These are phyloP conservation scores for Aschersonia sp. DNA, from an alignment of 2,329 filamentous ascomycete species.

Conservation along the genomic window DNA sequence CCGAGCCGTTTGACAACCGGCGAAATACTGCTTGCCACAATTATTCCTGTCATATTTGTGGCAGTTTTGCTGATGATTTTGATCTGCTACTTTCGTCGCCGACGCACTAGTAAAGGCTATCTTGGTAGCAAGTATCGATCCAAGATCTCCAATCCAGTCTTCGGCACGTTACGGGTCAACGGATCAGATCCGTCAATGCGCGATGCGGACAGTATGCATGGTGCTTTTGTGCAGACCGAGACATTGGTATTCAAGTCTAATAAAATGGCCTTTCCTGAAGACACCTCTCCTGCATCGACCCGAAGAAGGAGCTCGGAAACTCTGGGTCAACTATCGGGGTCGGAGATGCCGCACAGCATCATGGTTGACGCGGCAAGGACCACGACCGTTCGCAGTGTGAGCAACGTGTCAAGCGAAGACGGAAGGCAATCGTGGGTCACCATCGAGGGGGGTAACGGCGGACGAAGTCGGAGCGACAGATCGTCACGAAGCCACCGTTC, in stretches of 20 bases:
- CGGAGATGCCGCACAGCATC: conserved; percentile 11
- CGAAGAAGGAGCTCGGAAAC: conserved; percentile 13
- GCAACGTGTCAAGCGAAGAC: conserved; percentile 10
- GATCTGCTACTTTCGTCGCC: conserved; percentile 18
- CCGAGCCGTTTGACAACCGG: conserved; percentile 14
- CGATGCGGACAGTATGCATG: conserved; percentile 8
- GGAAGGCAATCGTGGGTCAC: conserved; percentile 20
- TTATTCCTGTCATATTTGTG: conserved; percentile 26
- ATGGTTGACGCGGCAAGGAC: conserved; percentile 11
- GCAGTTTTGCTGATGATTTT: conserved; percentile 17
- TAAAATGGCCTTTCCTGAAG: conserved; percentile 11
- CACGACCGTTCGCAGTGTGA: conserved; percentile 8
- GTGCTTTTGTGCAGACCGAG: conserved; percentile 4
- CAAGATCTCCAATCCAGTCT: conserved; percentile 18
- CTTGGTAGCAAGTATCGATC: conserved; percentile 14
- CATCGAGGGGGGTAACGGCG: conserved; percentile 13
- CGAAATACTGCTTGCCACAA: conserved; percentile 26
- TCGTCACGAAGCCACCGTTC: conserved; percentile 12
- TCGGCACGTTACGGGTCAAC: conserved; percentile 13
- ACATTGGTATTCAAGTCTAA: conserved; percentile 7
- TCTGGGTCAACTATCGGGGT: conserved; percentile 9
- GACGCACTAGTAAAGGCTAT: conserved; percentile 13
- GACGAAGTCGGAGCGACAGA: conserved; percentile 10
- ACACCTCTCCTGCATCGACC: conserved; percentile 10
- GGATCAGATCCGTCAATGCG: conserved; percentile 11